Evolutionary conservation across 805 yeast genomes (phyloP), one percentile per base, ranked within the genome.

Genomic region (Isabelozyma gotoi): DNA sequence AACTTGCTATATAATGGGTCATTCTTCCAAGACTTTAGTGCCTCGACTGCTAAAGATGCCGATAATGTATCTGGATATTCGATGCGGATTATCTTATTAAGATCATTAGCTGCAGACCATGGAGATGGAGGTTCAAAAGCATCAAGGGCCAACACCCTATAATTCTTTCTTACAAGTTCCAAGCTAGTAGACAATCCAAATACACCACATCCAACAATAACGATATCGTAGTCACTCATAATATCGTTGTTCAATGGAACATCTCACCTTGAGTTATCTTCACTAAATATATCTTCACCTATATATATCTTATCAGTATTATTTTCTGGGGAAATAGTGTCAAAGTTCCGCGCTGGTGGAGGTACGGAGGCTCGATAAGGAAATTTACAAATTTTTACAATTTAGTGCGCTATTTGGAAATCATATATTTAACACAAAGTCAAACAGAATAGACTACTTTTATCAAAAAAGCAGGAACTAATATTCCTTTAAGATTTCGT

Each of bases 181-280:
- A 68, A 53, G 7, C 76, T 73, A 0, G 78, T 65, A 4, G 78
- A 67, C 1, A 75, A 64, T 1, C 80, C 80, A 57, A 73, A 72
- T 2, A 72, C 74, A 2, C 80, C 78, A 51, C 74, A 71, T 2
- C 77, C 77, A n/a, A 72, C 56, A 5, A 51, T 39, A 16, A 51
- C 12, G 4, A 48, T 45, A 8, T 32, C 34, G 29, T 10, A 24
- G 29, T 24, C 29, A 7, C 12, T 10, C 29, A 24, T 24, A 7
- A n/a, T n/a, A n/a, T n/a, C n/a, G n/a, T n/a, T n/a, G n/a, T n/a
- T n/a, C n/a, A n/a, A n/a, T n/a, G n/a, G n/a, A n/a, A n/a, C n/a
- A n/a, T n/a, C n/a, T n/a, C n/a, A n/a, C n/a, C n/a, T n/a, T n/a
- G n/a, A n/a, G n/a, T n/a, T n/a, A n/a, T n/a, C n/a, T n/a, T n/a